A percentile compares a stretch with the other conserved stretches of the same genome.
Conservation (phyloP, 352 stramenopile species). For the Globisporangium solare region DNA sequence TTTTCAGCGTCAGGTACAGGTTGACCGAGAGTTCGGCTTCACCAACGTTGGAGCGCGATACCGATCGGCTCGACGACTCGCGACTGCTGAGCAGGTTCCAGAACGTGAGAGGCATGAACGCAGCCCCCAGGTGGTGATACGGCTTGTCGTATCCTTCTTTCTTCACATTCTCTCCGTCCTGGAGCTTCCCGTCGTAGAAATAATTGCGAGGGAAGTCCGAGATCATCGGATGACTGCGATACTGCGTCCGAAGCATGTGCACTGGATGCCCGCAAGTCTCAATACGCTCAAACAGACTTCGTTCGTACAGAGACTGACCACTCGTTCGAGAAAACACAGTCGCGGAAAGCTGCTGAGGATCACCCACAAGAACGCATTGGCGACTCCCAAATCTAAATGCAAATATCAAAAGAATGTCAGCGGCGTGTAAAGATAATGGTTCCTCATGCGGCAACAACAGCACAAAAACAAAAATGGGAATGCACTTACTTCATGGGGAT, state of each 20-base stretch:
- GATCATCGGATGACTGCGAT: conserved; percentile 80
- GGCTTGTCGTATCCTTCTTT: conserved; percentile 54
- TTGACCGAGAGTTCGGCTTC: conserved; percentile 85
- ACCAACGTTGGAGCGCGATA: conserved; percentile 77
- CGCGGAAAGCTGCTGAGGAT: conserved; percentile 91
- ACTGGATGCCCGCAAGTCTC: conserved; percentile 85
- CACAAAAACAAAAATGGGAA: neutral
- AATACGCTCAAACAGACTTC: conserved; percentile 90
- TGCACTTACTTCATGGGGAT: conserved; percentile 85
- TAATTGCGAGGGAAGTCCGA: conserved; percentile 81
- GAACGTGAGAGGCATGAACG: conserved; percentile 81
- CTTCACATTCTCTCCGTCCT: conserved; percentile 82
- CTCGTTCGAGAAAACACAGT: conserved; percentile 90
- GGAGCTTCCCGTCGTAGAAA: conserved; percentile 82
- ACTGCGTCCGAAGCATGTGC: conserved; percentile 87
- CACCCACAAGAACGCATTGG: conserved; percentile 90
- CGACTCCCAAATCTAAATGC: conserved; percentile 72
- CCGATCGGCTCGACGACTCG: conserved; percentile 61
- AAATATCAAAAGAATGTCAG: neutral
- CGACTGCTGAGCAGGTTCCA: conserved; percentile 81
- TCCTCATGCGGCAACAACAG: neutral
- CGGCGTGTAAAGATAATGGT: neutral
- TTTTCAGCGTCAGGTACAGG: conserved; percentile 83
- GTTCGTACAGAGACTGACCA: conserved; percentile 83
- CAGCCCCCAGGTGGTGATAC: conserved; percentile 71